phyloP scores from a whole-genome alignment of 2,329 filamentous ascomycete genomes.

The Septoria linicola region DNA sequence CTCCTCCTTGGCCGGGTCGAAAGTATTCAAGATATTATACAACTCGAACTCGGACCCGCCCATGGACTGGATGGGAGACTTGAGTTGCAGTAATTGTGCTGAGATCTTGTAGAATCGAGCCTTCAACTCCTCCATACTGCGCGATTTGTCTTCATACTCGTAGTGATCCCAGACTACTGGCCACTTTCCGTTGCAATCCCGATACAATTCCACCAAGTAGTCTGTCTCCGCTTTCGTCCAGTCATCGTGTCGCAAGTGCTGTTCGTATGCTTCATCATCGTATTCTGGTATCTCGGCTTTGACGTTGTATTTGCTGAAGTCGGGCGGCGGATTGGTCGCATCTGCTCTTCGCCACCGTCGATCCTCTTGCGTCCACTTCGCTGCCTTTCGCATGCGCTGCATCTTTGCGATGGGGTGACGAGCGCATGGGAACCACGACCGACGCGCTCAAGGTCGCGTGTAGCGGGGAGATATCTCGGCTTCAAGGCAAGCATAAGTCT shows the following conservation, averaged over 20 bases:
- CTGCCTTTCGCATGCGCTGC: slow-evolving; percentile 21
- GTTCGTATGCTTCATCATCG: slow-evolving; percentile 80
- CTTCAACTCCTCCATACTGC: slow-evolving; percentile 88
- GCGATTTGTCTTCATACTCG: slow-evolving; percentile 37
- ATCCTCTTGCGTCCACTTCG: slow-evolving; percentile 20
- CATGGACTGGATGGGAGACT: slow-evolving; percentile 83
- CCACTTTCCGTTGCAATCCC: slow-evolving; percentile 85
- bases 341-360: slow-evolving; percentile 17
- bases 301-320: slow-evolving; percentile 85
- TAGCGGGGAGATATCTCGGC: too few species aligned
- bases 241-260: slow-evolving; percentile 60
- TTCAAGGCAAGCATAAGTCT: too few species aligned
- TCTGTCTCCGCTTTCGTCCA: slow-evolving; percentile 95
- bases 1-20: slow-evolving; percentile 76
- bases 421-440: background rate
- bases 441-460: too few species aligned
- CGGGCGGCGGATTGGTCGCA: slow-evolving; percentile 6
- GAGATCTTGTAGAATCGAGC: slow-evolving; percentile 85
- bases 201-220: slow-evolving; percentile 74
- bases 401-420: slow-evolving; percentile 7
- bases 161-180: slow-evolving; percentile 90
- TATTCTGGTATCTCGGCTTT: slow-evolving; percentile 76
- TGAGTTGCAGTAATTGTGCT: slow-evolving; percentile 74
- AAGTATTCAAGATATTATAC: slow-evolving; percentile 83
- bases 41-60: slow-evolving; percentile 76